A percentile compares a stretch with the other conserved stretches of the same genome.
phyloP scores from a whole-genome alignment of 352 stramenopile species.

The Phytophthora lateralis region DNA sequence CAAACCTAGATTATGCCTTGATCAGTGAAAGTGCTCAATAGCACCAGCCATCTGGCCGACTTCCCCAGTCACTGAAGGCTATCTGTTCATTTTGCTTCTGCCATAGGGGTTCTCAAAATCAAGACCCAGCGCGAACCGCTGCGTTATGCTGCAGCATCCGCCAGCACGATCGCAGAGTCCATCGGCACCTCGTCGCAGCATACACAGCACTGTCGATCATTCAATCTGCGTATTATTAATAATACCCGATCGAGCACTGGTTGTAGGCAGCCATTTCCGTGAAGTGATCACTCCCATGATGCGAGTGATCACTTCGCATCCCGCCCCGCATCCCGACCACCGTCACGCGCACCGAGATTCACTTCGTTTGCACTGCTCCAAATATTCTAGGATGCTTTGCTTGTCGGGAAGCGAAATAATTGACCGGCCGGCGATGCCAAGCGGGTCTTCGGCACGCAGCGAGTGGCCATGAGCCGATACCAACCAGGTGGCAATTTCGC shows the following conservation, averaged over 20 bases:
- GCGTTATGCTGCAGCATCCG: not conserved
- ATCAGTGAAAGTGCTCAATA: not conserved
- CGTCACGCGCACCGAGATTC: constrained; percentile 14
- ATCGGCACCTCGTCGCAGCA: constrained; percentile 8
- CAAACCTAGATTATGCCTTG: constrained; percentile 21
- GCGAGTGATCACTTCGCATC: no score
- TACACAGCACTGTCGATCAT: constrained; percentile 2
- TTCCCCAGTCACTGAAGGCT: constrained; percentile 13
- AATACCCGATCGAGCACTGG: not conserved
- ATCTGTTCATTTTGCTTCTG: constrained; percentile 10
- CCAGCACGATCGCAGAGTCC: constrained; percentile 2
- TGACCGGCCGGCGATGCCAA: constrained; percentile 20
- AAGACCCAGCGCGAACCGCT: not conserved
- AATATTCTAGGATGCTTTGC: constrained; percentile 16
- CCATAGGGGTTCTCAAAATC: constrained; percentile 11
- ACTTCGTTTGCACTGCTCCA: not conserved
- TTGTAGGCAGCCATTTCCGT: not conserved
- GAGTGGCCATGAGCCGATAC: not conserved
- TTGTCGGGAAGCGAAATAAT: constrained; percentile 7
- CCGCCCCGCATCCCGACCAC: constrained; percentile 2
- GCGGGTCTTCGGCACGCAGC: not conserved
- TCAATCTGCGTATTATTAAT: not conserved
- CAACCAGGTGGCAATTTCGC: constrained; percentile 22
- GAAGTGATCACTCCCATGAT: constrained; percentile 14
- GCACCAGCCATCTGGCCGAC: constrained; percentile 16